Conservation (phyloP, 2,329 filamentous ascomycete genomes). For the Tolypocladium inflatum region DNA sequence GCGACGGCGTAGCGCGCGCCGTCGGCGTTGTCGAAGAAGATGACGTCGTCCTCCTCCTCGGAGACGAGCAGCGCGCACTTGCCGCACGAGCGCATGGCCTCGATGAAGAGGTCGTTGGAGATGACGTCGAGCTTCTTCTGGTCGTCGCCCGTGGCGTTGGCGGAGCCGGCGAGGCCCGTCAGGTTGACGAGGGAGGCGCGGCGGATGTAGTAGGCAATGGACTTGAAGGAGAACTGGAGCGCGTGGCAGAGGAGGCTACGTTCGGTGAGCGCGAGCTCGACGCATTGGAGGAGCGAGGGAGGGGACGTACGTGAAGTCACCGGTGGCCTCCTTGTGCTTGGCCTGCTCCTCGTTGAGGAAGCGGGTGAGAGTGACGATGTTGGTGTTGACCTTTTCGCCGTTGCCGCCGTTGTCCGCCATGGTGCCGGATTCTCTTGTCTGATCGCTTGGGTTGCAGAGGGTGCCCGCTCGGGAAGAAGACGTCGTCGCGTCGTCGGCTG, state of each 20-base stretch:
- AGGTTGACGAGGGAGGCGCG: constrained; percentile 92
- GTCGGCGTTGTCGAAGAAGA: constrained; percentile 69
- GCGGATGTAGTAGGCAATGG: constrained; percentile 98
- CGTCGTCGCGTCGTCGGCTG: not conserved
- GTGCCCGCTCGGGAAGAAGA: not conserved
- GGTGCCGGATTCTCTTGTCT: constrained; percentile 8
- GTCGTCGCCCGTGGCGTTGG: constrained; percentile 92
- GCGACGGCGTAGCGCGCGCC: constrained; percentile 87
- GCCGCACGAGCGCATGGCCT: constrained; percentile 86
- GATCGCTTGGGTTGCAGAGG: not conserved
- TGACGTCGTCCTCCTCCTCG: constrained; percentile 90
- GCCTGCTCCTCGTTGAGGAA: constrained; percentile 94
- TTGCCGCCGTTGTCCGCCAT: constrained; percentile 31
- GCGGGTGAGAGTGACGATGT: constrained; percentile 90
- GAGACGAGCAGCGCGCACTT: constrained; percentile 91
- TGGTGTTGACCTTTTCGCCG: constrained; percentile 79
- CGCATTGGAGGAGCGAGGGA: not conserved
- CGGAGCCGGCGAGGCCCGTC: constrained; percentile 86
- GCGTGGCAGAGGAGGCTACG: constrained; percentile 86
- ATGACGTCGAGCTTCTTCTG: constrained; percentile 99
- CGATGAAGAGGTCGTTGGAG: constrained; percentile 95
- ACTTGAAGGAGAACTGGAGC: constrained; percentile 99
- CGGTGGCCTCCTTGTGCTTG: constrained; percentile 89
- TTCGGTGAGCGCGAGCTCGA: not conserved
- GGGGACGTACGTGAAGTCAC: constrained; percentile 84